Percentiles rank a stretch among this genome's conserved stretches.
Evolutionary conservation across 2,329 filamentous ascomycete genomes (phyloP).

Genomic region (Verticillium isaacii): DNA sequence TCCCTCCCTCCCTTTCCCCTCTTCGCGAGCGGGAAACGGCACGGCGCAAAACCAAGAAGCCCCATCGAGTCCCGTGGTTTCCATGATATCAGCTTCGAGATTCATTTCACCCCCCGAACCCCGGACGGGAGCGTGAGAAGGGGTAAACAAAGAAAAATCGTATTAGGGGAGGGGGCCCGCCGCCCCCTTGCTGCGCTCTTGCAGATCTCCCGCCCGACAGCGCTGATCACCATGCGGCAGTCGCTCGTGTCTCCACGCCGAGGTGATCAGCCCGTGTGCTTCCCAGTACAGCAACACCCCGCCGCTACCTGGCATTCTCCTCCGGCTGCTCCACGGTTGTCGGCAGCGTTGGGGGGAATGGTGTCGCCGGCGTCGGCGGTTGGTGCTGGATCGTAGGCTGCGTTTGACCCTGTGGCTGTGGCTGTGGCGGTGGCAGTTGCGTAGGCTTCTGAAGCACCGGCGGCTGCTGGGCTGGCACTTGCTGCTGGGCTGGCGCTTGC

Average conservation of each 20-base stretch:
- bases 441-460: not conserved
- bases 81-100: not conserved
- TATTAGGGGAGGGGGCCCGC: not conserved
- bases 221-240: not conserved
- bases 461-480: not conserved
- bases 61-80: not conserved
- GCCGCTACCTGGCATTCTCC: not conserved
- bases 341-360: not conserved
- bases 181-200: not conserved
- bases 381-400: not conserved
- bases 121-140: not conserved
- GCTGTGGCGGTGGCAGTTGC: not conserved
- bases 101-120: not conserved
- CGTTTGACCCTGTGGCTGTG: not conserved
- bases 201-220: not conserved
- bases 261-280: not conserved
- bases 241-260: not conserved
- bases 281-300: not conserved
- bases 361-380: not conserved
- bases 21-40: constrained; percentile 1
- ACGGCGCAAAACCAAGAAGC: not conserved
- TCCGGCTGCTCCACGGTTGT: constrained; percentile 1
- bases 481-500: not conserved
- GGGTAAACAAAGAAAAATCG: not conserved
- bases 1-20: not conserved